Base-by-base conservation (phyloP, 345 rosid genomes). In the Acer saccharum region DNA sequence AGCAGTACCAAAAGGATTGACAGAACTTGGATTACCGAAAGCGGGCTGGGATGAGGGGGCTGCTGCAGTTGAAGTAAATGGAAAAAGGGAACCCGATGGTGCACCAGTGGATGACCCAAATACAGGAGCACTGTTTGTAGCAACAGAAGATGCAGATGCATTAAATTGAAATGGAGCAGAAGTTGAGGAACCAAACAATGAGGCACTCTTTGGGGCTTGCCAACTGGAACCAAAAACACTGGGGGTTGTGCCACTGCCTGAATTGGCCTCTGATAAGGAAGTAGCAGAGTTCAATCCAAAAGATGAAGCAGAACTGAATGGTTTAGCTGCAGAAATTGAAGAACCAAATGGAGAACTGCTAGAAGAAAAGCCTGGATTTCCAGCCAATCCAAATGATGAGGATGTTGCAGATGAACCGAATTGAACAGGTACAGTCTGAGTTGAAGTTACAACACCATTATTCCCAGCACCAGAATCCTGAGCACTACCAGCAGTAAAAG, bases 91-190 rank as follows among this genome's bases (percentile, higher is more conserved):
- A 63, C 82, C 76, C n/a, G 92, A 87, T 6, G 91, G 67, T 4
- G 83, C 79, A 71, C 73, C 81, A 16, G 79, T 63, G 55, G 94
- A 68, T 67, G 92, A 81, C 61, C 91, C 94, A 79, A 91, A 92
- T 65, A 81, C 52, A 61, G 95, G 62, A 48, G 86, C 25, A 50
- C 81, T 72, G 72, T 71, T 83, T 61, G 76, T 64, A 29, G 74
- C 74, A 73, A 81, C 76, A 78, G 90, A 83, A 73, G 92, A 76
- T 13, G 91, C 68, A 32, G 90, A 71, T 63, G 78, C 88, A 63
- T 90, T 94, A 79, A 88, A 91, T 18, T 76, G 35, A 84, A 88
- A 88, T 5, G 64, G 69, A 9, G 89, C 76, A 9, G 94, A 74
- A 10, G 90, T 57, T 57, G 88, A 41, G 14, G 91, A 78, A 82